Evolutionary conservation across 148 eudicot species (phyloP), one percentile per base, ranked within the genome.

Genomic region (Spergularia marina): DNA sequence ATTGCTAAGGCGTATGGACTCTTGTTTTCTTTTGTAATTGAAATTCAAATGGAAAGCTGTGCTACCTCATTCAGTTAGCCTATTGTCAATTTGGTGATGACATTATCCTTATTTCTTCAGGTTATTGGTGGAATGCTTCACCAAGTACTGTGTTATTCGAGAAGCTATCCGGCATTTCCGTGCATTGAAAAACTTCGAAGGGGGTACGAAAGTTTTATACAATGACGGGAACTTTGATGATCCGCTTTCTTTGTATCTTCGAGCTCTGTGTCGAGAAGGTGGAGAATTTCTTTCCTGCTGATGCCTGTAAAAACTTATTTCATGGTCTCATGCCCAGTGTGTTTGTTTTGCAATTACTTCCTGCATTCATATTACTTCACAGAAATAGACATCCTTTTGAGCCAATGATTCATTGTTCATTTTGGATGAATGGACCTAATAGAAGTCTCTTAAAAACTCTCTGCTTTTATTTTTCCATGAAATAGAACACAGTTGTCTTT

Each of bases 161-260:
- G 99, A 95, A 87, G 99, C 99, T 73, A 95, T 92, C 78, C 81
- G 99, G 23, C 99, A 95, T 91, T 95, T 95, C 65, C 99, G 94
- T 72, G 99, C 88, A 58, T 86, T 95, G 47, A 88, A 83, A 80
- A 86, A 68, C 72, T 82, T 83, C 79, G 92, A 89, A 83, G 97
- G 97, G 61, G 94, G 99, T 36, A 88, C 87, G 25, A 82, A 53
- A 76, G 73, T 91, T 82, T 78, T 95, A 71, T 78, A 92, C 80
- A 83, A 84, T 61, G 92, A 89, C 54, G 99, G 99, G 44, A 83
- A 91, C 68, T 80, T 84, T 77, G 97, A 94, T 5, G 99, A 95
- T 85, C 99, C 99, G 64, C 96, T 95, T 82, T 92, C 99, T 10
- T 68, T 95, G 83, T 95, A 95, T 85, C 96, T 95, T 40, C 92